phyloP scores from a whole-genome alignment of 192 early-diverging fungal genomes.

The Phlyctochytrium planicorne region DNA sequence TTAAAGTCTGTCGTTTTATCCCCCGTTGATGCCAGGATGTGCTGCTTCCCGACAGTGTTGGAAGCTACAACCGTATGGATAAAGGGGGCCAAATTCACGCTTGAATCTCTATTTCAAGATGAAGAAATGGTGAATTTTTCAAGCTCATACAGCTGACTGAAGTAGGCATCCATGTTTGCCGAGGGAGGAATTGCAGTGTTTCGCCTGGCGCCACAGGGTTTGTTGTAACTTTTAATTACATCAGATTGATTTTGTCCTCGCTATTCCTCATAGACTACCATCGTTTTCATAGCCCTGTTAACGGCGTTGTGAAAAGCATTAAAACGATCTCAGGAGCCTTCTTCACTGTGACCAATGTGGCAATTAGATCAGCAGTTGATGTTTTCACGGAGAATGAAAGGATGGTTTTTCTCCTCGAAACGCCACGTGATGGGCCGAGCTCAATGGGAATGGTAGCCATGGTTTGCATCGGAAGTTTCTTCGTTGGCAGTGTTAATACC shows the following conservation, averaged over 20 bases:
- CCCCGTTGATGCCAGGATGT: constrained; percentile 75
- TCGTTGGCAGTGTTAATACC: constrained; percentile 75
- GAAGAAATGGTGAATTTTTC: constrained; percentile 20
- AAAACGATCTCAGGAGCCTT: constrained; percentile 62
- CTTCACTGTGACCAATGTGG: constrained; percentile 86
- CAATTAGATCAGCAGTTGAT: constrained; percentile 65
- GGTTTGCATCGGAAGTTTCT: constrained; percentile 78
- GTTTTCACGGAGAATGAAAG: constrained; percentile 81
- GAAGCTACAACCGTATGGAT: constrained; percentile 76
- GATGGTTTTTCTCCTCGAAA: constrained; percentile 48
- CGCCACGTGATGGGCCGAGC: constrained; percentile 44
- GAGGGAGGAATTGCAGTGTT: constrained; percentile 71
- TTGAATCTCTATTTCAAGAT: constrained; percentile 57
- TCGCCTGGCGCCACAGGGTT: constrained; percentile 74
- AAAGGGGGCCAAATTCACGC: constrained; percentile 71
- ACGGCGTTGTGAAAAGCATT: constrained; percentile 56
- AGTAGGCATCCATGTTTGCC: constrained; percentile 42
- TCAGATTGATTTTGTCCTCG: not conserved
- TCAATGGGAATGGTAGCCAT: constrained; percentile 69
- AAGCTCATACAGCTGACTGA: not conserved
- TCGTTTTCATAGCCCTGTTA: constrained; percentile 71
- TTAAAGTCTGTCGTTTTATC: constrained; percentile 55
- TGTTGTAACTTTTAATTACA: not conserved
- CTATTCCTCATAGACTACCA: constrained; percentile 84
- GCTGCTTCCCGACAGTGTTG: constrained; percentile 62